Percentiles rank a stretch among this genome's conserved stretches.
These are phyloP conservation scores for Ilyonectria robusta DNA, from an alignment of 2,329 filamentous ascomycete genomes.

Conservation along the genomic window DNA sequence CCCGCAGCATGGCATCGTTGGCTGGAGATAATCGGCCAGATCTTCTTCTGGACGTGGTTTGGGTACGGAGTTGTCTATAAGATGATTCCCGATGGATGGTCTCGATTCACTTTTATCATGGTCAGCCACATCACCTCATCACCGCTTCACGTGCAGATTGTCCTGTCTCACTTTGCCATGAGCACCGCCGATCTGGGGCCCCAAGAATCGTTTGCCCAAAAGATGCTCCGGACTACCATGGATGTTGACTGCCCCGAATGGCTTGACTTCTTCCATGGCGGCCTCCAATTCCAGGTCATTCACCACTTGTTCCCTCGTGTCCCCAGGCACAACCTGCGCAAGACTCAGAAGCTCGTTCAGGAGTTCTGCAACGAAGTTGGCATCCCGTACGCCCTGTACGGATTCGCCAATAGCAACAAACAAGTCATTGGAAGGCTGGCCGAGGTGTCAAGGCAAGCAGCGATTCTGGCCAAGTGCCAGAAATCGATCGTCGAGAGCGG, in stretches of 20 bases:
- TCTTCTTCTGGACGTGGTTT: constrained; percentile 90
- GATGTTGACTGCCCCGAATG: constrained; percentile 90
- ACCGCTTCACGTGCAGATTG: constrained; percentile 90
- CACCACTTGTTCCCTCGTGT: constrained; percentile 89
- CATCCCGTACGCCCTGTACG: constrained; percentile 88
- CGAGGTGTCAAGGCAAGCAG: constrained; percentile 85
- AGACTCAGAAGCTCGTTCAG: constrained; percentile 80
- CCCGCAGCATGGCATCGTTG: constrained; percentile 87
- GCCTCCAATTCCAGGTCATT: constrained; percentile 90
- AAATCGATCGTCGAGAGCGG: constrained; percentile 59
- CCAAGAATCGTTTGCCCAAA: constrained; percentile 89
- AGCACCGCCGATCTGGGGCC: constrained; percentile 88
- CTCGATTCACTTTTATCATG: constrained; percentile 81
- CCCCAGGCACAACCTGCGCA: constrained; percentile 86
- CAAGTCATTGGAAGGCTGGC: constrained; percentile 82
- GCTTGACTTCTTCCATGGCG: constrained; percentile 92
- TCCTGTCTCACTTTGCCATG: constrained; percentile 94
- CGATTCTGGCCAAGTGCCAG: constrained; percentile 83
- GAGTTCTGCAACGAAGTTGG: constrained; percentile 87
- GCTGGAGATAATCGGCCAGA: constrained; percentile 82
- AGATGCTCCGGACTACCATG: constrained; percentile 94
- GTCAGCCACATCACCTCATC: constrained; percentile 86
- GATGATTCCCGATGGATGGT: constrained; percentile 77
- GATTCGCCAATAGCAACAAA: constrained; percentile 87
- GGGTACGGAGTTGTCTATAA: constrained; percentile 86